Conservation (phyloP, 2,329 filamentous ascomycete species). For the Biscogniauxia sp. region DNA sequence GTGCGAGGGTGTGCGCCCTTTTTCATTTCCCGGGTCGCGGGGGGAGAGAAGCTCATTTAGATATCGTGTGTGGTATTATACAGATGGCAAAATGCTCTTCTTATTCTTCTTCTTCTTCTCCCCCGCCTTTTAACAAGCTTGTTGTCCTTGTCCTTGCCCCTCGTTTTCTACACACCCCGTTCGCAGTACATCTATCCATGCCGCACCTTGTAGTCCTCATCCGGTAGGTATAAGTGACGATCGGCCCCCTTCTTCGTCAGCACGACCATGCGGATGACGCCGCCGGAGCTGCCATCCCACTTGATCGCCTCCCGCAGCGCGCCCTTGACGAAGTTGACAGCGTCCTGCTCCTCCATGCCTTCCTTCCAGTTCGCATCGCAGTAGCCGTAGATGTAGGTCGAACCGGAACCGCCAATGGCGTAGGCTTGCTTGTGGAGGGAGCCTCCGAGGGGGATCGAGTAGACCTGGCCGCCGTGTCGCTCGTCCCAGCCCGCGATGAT, state of each 20-base stretch:
- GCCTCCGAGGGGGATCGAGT: conserved; percentile 92
- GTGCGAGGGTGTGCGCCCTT: no score
- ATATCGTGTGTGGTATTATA: conserved; percentile 19
- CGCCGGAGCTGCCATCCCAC: conserved; percentile 98
- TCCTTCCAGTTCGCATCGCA: conserved; percentile 96
- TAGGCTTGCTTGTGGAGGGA: conserved; percentile 97
- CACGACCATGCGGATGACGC: conserved; percentile 97
- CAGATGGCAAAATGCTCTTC: conserved; percentile 9
- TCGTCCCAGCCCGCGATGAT: conserved; percentile 99
- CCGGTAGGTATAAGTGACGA: conserved; percentile 92
- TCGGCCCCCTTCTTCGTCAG: conserved; percentile 86
- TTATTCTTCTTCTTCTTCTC: conserved; percentile 22
- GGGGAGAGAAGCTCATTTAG: background rate
- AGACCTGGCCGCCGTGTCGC: conserved; percentile 93
- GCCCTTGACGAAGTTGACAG: conserved; percentile 88
- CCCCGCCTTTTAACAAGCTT: background rate
- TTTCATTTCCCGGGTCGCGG: no score
- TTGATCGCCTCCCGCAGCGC: conserved; percentile 93
- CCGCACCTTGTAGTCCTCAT: conserved; percentile 78
- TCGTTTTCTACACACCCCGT: background rate
- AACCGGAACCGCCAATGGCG: conserved; percentile 92
- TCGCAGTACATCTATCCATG: conserved; percentile 50
- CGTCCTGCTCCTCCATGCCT: conserved; percentile 88
- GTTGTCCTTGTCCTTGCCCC: background rate
- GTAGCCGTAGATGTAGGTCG: conserved; percentile 99